A percentile compares a stretch with the other conserved stretches of the same genome.
phyloP scores from a whole-genome alignment of 371 early-diverging fungal species.

The Blakeslea trispora region DNA sequence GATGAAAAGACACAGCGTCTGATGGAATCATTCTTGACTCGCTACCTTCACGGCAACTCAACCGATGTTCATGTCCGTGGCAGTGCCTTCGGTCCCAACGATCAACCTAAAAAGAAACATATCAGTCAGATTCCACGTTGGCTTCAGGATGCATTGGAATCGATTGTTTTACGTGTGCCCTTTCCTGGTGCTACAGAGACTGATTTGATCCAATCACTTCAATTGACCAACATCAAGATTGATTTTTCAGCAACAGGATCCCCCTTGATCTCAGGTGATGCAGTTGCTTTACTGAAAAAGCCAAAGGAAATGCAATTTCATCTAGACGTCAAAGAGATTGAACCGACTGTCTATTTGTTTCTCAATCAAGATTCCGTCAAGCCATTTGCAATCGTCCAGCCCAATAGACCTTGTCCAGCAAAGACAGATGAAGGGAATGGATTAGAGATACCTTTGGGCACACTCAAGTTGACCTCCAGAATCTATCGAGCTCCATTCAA shows the following conservation, averaged over 20 bases:
- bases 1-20: slow-evolving; percentile 17
- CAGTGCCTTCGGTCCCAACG: slow-evolving; percentile 38
- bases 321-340: slow-evolving; percentile 41
- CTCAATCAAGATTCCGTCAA: slow-evolving; percentile 24
- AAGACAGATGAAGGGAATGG: slow-evolving; percentile 25
- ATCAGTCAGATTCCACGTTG: slow-evolving; percentile 33
- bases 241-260: slow-evolving; percentile 32
- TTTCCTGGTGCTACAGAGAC: slow-evolving; percentile 49
- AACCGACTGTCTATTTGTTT: slow-evolving; percentile 41
- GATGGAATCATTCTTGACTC: slow-evolving; percentile 40
- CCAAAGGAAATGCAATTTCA: slow-evolving; percentile 49
- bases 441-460: slow-evolving; percentile 16
- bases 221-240: slow-evolving; percentile 40
- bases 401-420: slow-evolving; percentile 36
- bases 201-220: slow-evolving; percentile 42
- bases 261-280: slow-evolving; percentile 43
- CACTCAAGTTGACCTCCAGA: slow-evolving; percentile 27
- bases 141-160: slow-evolving; percentile 42
- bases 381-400: slow-evolving; percentile 42
- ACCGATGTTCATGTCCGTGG: slow-evolving; percentile 40
- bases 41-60: slow-evolving; percentile 44
- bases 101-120: slow-evolving; percentile 15
- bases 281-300: slow-evolving; percentile 32
- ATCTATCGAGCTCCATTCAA: slow-evolving; percentile 40
- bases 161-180: slow-evolving; percentile 36